A percentile compares a stretch with the other conserved stretches of the same genome.
Conservation (phyloP, 306 rosid genomes). For the Castanea mollissima region DNA sequence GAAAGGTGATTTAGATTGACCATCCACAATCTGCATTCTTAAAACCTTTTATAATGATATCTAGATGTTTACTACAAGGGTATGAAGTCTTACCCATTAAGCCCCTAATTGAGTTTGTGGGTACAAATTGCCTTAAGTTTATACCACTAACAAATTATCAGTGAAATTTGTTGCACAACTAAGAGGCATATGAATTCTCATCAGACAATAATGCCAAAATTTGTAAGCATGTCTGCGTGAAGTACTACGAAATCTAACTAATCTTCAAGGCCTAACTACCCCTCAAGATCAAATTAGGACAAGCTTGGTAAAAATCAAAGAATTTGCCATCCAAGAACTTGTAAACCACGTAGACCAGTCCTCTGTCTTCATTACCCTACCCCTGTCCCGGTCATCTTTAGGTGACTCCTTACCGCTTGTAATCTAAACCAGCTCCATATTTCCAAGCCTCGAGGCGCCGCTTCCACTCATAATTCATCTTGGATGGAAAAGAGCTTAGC, state of each 20-base stretch:
- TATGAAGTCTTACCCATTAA: not conserved
- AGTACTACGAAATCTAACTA: not conserved
- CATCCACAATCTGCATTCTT: not conserved
- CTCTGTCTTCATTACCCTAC: not conserved
- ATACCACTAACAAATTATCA: not conserved
- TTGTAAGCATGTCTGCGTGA: not conserved
- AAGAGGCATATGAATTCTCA: not conserved
- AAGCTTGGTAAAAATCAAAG: not conserved
- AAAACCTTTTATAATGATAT: not conserved
- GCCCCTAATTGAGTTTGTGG: not conserved
- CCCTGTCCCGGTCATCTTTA: not conserved
- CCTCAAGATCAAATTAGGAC: not conserved
- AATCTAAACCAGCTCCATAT: conserved; percentile 94
- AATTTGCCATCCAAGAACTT: not conserved
- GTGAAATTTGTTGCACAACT: not conserved
- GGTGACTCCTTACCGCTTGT: conserved; percentile 47
- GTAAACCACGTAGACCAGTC: not conserved
- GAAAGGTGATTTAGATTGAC: not conserved
- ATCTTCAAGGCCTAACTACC: not conserved
- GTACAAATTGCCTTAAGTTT: not conserved
- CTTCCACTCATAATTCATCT: conserved; percentile 65
- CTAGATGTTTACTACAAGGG: not conserved
- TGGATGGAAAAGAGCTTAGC: conserved; percentile 50
- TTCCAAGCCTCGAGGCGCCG: conserved; percentile 90
- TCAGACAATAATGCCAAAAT: not conserved